These are phyloP conservation scores for Globisporangium okanoganense DNA, from an alignment of 352 stramenopile genomes.

Conservation along the genomic window DNA sequence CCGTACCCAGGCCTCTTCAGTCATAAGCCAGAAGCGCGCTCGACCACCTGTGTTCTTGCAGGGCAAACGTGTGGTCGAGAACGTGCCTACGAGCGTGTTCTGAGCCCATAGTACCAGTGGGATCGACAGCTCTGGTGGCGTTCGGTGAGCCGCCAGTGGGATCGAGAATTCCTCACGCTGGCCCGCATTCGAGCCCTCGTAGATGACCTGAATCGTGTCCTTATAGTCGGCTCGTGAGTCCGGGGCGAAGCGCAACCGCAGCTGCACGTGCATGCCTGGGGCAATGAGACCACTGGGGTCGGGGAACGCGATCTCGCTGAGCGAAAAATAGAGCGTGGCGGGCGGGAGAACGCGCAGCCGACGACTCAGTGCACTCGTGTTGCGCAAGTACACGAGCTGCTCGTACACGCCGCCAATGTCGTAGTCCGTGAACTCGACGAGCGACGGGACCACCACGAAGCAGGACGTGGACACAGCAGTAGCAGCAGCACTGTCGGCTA, in stretches of 20 bases:
- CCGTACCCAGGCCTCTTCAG: slow-evolving; percentile 41
- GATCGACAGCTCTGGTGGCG: slow-evolving; percentile 63
- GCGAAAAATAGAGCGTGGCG: slow-evolving; percentile 57
- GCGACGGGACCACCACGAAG: slow-evolving; percentile 53
- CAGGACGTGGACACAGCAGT: background rate
- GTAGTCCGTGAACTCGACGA: slow-evolving; percentile 64
- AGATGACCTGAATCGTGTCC: slow-evolving; percentile 51
- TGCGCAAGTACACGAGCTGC: slow-evolving; percentile 60
- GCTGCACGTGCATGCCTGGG: slow-evolving; percentile 62
- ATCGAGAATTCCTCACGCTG: slow-evolving; percentile 26
- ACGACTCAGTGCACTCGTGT: slow-evolving; percentile 47
- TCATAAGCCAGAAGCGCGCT: slow-evolving; percentile 71
- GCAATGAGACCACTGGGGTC: slow-evolving; percentile 55
- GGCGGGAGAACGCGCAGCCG: slow-evolving; percentile 62
- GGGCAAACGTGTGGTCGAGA: slow-evolving; percentile 34
- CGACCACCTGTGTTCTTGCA: slow-evolving; percentile 63
- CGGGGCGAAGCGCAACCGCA: slow-evolving; percentile 57
- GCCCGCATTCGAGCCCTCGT: slow-evolving; percentile 31
- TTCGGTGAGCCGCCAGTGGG: slow-evolving; percentile 40
- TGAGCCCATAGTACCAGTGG: slow-evolving; percentile 49
- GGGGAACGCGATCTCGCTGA: slow-evolving; percentile 50
- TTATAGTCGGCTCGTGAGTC: slow-evolving; percentile 78
- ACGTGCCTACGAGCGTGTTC: slow-evolving; percentile 58
- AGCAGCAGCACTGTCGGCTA: background rate
- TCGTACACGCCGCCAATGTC: slow-evolving; percentile 77